These are phyloP conservation scores for Gamarada debralockiae DNA, from an alignment of 495 filamentous ascomycete species.

Conservation along the genomic window DNA sequence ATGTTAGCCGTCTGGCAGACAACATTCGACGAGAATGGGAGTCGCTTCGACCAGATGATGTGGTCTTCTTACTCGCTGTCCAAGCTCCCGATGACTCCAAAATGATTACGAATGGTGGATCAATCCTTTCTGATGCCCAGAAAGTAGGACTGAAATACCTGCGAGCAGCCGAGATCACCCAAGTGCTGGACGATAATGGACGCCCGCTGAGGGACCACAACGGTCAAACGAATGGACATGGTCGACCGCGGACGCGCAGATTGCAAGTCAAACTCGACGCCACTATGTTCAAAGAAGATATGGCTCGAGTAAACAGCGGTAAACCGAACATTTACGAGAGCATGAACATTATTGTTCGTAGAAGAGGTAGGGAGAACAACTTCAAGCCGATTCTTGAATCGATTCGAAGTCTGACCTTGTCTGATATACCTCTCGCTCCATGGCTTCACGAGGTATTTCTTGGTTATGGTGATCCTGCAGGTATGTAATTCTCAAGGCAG, in stretches of 20 bases:
- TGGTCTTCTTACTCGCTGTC: constrained; percentile 82
- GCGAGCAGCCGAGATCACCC: constrained; percentile 80
- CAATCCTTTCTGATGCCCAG: constrained; percentile 47
- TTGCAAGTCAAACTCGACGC: constrained; percentile 82
- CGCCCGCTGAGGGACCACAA: constrained; percentile 61
- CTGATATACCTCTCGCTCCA: constrained; percentile 78
- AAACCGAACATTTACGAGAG: constrained; percentile 76
- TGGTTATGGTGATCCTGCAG: constrained; percentile 88
- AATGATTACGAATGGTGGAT: constrained; percentile 49
- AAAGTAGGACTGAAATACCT: constrained; percentile 64
- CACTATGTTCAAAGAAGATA: constrained; percentile 73
- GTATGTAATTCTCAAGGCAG: too few species aligned
- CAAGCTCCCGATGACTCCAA: constrained; percentile 47
- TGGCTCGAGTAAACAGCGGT: constrained; percentile 55
- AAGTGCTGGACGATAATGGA: constrained; percentile 86
- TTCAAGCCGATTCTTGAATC: constrained; percentile 93
- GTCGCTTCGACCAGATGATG: constrained; percentile 79
- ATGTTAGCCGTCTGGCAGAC: constrained; percentile 73
- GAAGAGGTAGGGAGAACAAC: constrained; percentile 90
- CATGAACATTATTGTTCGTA: constrained; percentile 83
- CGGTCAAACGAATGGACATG: constrained; percentile 48
- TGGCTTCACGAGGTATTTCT: constrained; percentile 98
- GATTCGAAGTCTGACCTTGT: constrained; percentile 79
- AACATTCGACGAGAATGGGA: constrained; percentile 87
- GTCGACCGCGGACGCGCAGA: constrained; percentile 51